These are phyloP conservation scores for Allium cepa DNA, from an alignment of 106 monocot species.

Conservation along the genomic window DNA sequence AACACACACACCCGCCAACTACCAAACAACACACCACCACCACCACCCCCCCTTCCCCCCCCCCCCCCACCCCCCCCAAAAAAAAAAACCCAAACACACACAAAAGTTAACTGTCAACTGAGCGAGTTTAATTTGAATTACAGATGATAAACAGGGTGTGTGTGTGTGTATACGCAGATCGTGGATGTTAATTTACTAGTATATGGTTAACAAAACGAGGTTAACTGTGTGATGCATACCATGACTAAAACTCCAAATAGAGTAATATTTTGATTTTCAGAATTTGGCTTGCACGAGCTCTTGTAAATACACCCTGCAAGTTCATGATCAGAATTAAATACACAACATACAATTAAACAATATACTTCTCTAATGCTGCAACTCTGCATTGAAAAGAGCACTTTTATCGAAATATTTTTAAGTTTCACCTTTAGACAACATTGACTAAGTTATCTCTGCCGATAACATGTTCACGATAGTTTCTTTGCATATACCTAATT, in stretches of 20 bases:
- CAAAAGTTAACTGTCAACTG: no score
- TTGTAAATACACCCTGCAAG: conserved; percentile 42
- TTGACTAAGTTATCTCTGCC: no score
- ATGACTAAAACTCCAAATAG: conserved; percentile 55
- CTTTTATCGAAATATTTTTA: neutral
- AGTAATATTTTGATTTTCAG: conserved; percentile 47
- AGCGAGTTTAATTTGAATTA: no score
- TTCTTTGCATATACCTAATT: no score
- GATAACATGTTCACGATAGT: no score
- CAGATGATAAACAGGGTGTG: neutral
- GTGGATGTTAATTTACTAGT: neutral
- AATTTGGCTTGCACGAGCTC: conserved; percentile 52
- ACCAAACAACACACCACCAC: no score
- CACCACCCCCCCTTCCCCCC: no score
- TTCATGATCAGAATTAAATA: neutral
- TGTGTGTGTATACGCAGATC: neutral
- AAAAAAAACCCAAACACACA: no score
- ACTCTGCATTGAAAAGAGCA: neutral
- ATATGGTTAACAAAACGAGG: neutral
- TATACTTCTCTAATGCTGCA: neutral
- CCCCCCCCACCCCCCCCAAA: no score
- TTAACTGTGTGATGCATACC: conserved; percentile 24
- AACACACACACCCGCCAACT: no score
- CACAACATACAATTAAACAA: neutral
- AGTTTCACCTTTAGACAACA: neutral